A percentile compares a stretch with the other conserved stretches of the same genome.
Evolutionary conservation across 805 yeast species (phyloP).

Genomic region (Ogataea salicorniae): DNA sequence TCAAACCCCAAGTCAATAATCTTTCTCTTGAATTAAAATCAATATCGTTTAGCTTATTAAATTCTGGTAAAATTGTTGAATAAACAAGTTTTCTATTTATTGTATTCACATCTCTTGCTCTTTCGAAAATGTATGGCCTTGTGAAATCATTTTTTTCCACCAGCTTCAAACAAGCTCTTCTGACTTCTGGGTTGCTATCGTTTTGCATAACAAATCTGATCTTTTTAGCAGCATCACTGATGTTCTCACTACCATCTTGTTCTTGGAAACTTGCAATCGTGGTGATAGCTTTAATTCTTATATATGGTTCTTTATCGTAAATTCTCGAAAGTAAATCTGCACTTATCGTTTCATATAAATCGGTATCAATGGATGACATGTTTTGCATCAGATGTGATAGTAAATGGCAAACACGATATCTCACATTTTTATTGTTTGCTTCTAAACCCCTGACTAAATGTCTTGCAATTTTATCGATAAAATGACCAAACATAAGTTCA

Average conservation of each 20-base stretch:
- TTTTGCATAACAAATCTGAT: slow-evolving; percentile 54
- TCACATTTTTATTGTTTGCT: slow-evolving; percentile 68
- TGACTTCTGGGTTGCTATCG: slow-evolving; percentile 84
- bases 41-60: slow-evolving; percentile 55
- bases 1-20: slow-evolving; percentile 76
- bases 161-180: slow-evolving; percentile 77
- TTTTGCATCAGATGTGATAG: slow-evolving; percentile 66
- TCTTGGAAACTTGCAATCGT: slow-evolving; percentile 75
- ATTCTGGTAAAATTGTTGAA: slow-evolving; percentile 58
- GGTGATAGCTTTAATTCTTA: slow-evolving; percentile 79
- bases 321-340: slow-evolving; percentile 58
- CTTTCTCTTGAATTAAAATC: slow-evolving; percentile 55
- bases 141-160: slow-evolving; percentile 52
- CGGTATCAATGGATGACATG: slow-evolving; percentile 71
- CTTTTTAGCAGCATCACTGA: slow-evolving; percentile 43
- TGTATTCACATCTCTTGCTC: slow-evolving; percentile 77
- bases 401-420: slow-evolving; percentile 76
- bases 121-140: slow-evolving; percentile 56
- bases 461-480: slow-evolving; percentile 55
- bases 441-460: slow-evolving; percentile 76
- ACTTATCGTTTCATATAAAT: slow-evolving; percentile 57
- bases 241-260: slow-evolving; percentile 38
- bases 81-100: slow-evolving; percentile 70
- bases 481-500: slow-evolving; percentile 39
- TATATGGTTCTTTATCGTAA: slow-evolving; percentile 68